These are phyloP conservation scores for Penicillium sp. DNA, from an alignment of 2,329 filamentous ascomycete genomes.

Conservation along the genomic window DNA sequence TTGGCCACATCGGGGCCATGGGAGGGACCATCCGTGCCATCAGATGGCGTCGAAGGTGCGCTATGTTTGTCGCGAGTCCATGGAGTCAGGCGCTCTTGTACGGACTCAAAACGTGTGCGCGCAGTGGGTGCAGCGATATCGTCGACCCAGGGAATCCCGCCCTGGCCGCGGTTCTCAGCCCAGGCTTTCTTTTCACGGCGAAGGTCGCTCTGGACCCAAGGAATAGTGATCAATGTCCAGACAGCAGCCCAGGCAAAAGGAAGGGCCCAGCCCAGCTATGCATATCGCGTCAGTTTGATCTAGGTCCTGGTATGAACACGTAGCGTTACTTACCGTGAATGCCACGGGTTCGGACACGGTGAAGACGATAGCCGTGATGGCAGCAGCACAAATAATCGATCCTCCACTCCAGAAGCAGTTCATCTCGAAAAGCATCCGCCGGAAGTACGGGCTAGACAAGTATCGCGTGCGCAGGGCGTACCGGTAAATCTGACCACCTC, in stretches of 20 bases:
- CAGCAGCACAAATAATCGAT: slow-evolving; percentile 44
- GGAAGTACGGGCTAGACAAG: slow-evolving; percentile 51
- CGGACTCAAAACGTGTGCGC: slow-evolving; percentile 36
- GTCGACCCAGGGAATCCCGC: slow-evolving; percentile 36
- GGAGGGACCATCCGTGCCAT: neutral
- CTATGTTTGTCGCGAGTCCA: slow-evolving; percentile 29
- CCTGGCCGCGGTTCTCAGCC: slow-evolving; percentile 31
- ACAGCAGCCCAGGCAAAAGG: slow-evolving; percentile 42
- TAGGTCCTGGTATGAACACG: neutral
- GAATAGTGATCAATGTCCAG: slow-evolving; percentile 45
- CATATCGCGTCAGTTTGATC: slow-evolving; percentile 6
- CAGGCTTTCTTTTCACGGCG: slow-evolving; percentile 43
- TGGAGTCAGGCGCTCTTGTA: slow-evolving; percentile 30
- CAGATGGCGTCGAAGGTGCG: slow-evolving; percentile 21
- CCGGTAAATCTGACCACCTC: slow-evolving; percentile 52
- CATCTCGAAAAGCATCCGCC: slow-evolving; percentile 50
- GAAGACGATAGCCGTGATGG: slow-evolving; percentile 47
- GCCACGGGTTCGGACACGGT: slow-evolving; percentile 46
- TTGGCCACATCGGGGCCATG: neutral
- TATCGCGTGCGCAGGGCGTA: slow-evolving; percentile 50
- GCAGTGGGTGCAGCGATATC: slow-evolving; percentile 35
- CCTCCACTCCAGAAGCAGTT: slow-evolving; percentile 56
- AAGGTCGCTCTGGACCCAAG: slow-evolving; percentile 45
- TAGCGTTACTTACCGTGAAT: slow-evolving; percentile 39
- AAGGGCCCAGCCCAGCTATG: slow-evolving; percentile 40